Evolutionary conservation across 805 yeast species (phyloP), one percentile per base, ranked within the genome.

Genomic region (Clavispora asparagi): DNA sequence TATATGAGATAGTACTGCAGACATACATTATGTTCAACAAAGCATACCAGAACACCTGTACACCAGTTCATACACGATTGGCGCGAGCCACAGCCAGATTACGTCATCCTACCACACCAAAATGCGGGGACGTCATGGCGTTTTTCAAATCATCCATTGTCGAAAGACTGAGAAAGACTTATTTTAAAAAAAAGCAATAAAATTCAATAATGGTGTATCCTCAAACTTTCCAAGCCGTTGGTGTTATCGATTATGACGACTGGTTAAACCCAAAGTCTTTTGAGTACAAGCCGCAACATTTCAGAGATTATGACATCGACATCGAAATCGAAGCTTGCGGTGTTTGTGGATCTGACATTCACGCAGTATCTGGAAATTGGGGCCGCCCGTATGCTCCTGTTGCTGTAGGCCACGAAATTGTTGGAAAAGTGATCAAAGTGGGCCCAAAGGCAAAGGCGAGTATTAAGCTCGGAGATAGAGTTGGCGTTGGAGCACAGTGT

Each of bases 401-500:
- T 23, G 62, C 62, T 17, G 64, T 61, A 11, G 67, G 67, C 27
- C 67, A 62, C 43, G 67, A 62, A 47, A 54, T 62, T 35, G 50
- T 56, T 6, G 59, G 59, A 41, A 51, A 46, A 32, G 46, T 53
- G n/a, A 52, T 53, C 30, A 53, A 46, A 38, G 46, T 52, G 38
- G 57, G 55, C 31, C 51, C 54, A 7, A 52, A 53, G 16, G 57
- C 54, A 37, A 53, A 47, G 35, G 26, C 46, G 28, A 54, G 55
- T 43, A 73, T 65, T 67, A 78, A 73, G 60, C 61, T 83, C 16
- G 95, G 95, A 45, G 83, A 87, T 53, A 73, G 88, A 53, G 94
- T 85, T 25, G 95, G 92, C 45, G 76, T 85, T 42, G 95, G 95
- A 55, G 92, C 94, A 23, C 82, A 79, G 58, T 43, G 41, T 11